Evolutionary conservation across 768 basidiomycete genomes (phyloP).

Genomic region (Psilocybe sp.): DNA sequence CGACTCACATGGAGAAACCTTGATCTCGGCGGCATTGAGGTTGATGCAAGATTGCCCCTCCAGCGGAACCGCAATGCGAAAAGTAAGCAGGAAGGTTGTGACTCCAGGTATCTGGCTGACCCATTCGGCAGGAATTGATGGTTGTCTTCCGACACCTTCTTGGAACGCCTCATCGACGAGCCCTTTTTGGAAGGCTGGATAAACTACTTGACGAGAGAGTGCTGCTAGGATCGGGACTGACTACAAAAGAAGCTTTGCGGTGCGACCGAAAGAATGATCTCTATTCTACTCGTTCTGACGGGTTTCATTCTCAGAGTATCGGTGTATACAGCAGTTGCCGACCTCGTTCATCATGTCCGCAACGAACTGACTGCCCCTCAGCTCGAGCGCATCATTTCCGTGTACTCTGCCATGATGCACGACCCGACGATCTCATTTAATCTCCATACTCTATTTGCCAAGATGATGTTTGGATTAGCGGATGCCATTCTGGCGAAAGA

Average conservation of each 20-base stretch:
- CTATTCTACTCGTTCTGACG: slow-evolving; percentile 6
- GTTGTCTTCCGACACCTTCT: slow-evolving; percentile 91
- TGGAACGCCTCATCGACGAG: slow-evolving; percentile 71
- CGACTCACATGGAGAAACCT: slow-evolving; percentile 73
- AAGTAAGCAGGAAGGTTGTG: slow-evolving; percentile 40
- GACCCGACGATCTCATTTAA: slow-evolving; percentile 77
- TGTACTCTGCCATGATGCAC: slow-evolving; percentile 87
- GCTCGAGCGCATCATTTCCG: slow-evolving; percentile 72
- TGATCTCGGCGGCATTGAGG: slow-evolving; percentile 80
- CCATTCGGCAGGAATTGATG: slow-evolving; percentile 70
- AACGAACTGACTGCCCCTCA: slow-evolving; percentile 76
- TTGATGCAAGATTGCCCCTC: slow-evolving; percentile 92
- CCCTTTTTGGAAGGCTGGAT: slow-evolving; percentile 80
- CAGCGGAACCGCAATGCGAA: slow-evolving; percentile 77
- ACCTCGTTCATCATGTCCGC: slow-evolving; percentile 90
- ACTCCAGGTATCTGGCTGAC: slow-evolving; percentile 7
- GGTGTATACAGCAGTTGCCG: slow-evolving; percentile 86
- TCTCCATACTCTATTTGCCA: slow-evolving; percentile 88
- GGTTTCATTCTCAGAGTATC: slow-evolving; percentile 48
- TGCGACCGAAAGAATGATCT: slow-evolving; percentile 31
- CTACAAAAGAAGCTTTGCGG: slow-evolving; percentile 84
- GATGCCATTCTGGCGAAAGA: slow-evolving; percentile 82
- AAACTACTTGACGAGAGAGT: slow-evolving; percentile 90
- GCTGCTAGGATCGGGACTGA: slow-evolving; percentile 79
- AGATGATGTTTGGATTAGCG: slow-evolving; percentile 87